A percentile compares a stretch with the other conserved stretches of the same genome.
phyloP scores from a whole-genome alignment of 1,139 yeast species.

The Candida freyschussii region DNA sequence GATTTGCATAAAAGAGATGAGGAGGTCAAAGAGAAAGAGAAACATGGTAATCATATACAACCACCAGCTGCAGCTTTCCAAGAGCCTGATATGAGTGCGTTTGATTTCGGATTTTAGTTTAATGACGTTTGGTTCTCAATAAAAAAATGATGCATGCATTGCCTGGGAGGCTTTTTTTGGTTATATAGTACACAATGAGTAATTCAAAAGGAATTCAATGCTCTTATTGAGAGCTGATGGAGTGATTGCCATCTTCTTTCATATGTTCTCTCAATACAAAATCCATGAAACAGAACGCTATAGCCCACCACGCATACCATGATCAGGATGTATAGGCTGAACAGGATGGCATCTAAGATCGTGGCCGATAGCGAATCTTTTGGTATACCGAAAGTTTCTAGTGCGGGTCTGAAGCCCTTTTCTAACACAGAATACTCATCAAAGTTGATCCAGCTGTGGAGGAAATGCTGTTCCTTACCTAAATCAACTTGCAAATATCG shows the following conservation, averaged over 20 bases:
- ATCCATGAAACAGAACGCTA: slow-evolving; percentile 14
- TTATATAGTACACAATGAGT: slow-evolving; percentile 1
- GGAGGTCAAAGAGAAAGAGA: slow-evolving; percentile 9
- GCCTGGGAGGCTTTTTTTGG: not conserved
- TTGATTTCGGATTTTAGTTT: slow-evolving; percentile 47
- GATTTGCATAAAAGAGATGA: slow-evolving; percentile 16
- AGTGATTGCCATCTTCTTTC: slow-evolving; percentile 20
- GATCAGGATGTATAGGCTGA: slow-evolving; percentile 7
- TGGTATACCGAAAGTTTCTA: slow-evolving; percentile 1
- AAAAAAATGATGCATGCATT: not conserved
- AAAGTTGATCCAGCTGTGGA: slow-evolving; percentile 13
- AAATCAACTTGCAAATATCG: slow-evolving; percentile 5
- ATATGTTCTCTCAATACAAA: slow-evolving; percentile 17
- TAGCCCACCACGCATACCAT: slow-evolving; percentile 12
- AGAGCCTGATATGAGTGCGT: slow-evolving; percentile 81
- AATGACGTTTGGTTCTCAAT: not conserved
- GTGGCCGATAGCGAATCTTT: not conserved
- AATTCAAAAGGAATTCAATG: too few species aligned
- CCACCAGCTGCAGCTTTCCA: slow-evolving; percentile 58
- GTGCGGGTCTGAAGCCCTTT: slow-evolving; percentile 16
- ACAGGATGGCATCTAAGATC: slow-evolving; percentile 4
- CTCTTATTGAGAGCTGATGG: slow-evolving; percentile 5
- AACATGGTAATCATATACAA: slow-evolving; percentile 16
- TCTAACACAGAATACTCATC: slow-evolving; percentile 13
- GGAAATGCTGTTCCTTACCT: slow-evolving; percentile 12